Conservation (phyloP, 129 eudicot genomes). For the Oenanthe sinensis region DNA sequence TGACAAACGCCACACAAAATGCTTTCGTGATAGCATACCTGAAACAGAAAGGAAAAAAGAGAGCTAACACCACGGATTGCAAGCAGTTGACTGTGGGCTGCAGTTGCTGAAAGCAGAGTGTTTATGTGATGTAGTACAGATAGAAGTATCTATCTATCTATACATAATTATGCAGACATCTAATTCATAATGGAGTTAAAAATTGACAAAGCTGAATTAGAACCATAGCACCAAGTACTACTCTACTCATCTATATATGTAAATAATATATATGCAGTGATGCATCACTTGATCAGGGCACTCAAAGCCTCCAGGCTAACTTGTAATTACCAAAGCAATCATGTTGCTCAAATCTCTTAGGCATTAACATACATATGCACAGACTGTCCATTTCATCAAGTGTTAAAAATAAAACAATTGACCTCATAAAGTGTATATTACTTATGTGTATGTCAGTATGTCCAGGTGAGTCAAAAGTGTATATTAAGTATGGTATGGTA, state of each 20-base stretch:
- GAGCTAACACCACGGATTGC: background rate
- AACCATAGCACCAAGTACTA: background rate
- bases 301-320: background rate
- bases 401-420: background rate
- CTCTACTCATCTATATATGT: background rate
- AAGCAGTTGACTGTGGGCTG: background rate
- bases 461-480: background rate
- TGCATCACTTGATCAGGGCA: background rate
- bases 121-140: background rate
- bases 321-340: background rate
- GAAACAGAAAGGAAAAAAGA: constrained; percentile 13
- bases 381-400: background rate
- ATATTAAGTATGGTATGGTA: background rate
- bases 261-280: background rate
- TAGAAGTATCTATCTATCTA: background rate
- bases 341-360: background rate
- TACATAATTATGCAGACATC: background rate
- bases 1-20: constrained; percentile 57
- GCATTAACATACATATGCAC: background rate
- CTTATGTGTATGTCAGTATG: background rate
- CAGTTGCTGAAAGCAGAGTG: background rate
- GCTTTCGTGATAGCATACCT: constrained; percentile 94
- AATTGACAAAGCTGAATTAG: background rate
- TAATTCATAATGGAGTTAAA: background rate
- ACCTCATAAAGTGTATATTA: background rate